Percentiles rank a stretch among this genome's conserved stretches.
Conservation (phyloP, 2,329 filamentous ascomycete species). For the Ascochyta fabae region DNA sequence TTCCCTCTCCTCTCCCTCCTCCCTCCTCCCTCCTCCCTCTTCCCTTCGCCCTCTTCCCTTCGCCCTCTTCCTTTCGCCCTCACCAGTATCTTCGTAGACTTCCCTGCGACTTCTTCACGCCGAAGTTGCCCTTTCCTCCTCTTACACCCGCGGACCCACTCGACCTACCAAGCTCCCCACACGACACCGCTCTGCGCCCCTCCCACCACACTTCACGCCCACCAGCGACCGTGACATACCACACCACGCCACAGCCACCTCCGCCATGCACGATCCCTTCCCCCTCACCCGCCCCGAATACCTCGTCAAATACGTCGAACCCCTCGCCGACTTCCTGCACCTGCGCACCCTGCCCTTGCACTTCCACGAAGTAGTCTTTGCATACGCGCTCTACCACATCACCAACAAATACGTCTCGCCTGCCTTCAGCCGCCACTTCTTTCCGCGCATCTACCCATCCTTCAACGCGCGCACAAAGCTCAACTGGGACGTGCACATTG, state of each 20-base stretch:
- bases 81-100: background rate
- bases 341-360: constrained; percentile 75
- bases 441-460: constrained; percentile 67
- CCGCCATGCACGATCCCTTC: constrained; percentile 75
- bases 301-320: constrained; percentile 64
- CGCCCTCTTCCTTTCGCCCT: background rate
- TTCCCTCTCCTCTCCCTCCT: background rate
- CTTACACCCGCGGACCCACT: background rate
- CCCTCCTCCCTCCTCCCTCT: background rate
- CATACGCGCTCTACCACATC: constrained; percentile 71
- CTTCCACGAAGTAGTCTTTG: constrained; percentile 75
- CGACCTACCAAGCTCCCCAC: constrained; percentile 10
- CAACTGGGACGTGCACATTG: constrained; percentile 87
- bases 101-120: background rate
- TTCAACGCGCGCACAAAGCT: constrained; percentile 69
- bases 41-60: too few species aligned
- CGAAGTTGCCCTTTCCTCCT: background rate
- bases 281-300: constrained; percentile 64
- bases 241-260: constrained; percentile 12
- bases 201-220: constrained; percentile 14
- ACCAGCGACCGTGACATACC: constrained; percentile 1
- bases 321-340: constrained; percentile 66
- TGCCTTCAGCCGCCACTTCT: constrained; percentile 65
- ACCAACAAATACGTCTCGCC: constrained; percentile 73
- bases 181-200: constrained; percentile 9